Evolutionary conservation across 2,329 filamentous ascomycete species (phyloP), one percentile per base, ranked within the genome.

Genomic region (Rutstroemia sp.): DNA sequence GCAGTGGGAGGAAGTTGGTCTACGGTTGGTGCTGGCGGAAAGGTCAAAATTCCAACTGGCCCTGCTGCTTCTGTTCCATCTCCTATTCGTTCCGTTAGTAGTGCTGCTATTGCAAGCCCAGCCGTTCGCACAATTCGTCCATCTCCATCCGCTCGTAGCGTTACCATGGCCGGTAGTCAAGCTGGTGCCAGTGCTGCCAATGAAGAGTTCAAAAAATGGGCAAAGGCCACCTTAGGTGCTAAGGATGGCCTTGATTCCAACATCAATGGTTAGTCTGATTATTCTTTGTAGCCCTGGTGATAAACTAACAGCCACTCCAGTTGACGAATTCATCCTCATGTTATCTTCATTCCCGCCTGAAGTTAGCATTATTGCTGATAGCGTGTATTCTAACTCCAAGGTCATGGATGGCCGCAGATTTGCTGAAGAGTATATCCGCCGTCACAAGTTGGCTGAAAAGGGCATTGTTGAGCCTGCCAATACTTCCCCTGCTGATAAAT

Each of bases 151-250:
- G 71, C 71, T 12, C 72, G 76, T n/a, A 75, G 71, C 49, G 72
- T 75, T 3, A 75, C 79, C 3, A 71, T 75, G 8, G 77, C 73
- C 54, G 69, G 74, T 18, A 23, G 38, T 19, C 61, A 61, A 47
- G 57, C 59, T 27, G 59, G 59, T 53, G 51, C 58, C 16, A 70
- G 71, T 19, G 62, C 71, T 59, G 92, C 94, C 3, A 84, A 90
- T 71, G 92, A 95, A 42, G 94, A 97, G 71, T 95, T 99, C 71
- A 86, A 85, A 68, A 96, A 95, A 72, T 99, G 94, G 94, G 84
- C 92, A 18, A 84, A 88, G 65, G 80, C 83, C 55, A 86, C 94
- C 70, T 77, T 99, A 61, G 79, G 81, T 44, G 53, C 47, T 7
- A 56, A 56, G 56, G 86, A 89, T 58, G 91, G 92, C 49, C 71